phyloP scores from a whole-genome alignment of 208 protist species.

The Trypanosoma caninum region DNA sequence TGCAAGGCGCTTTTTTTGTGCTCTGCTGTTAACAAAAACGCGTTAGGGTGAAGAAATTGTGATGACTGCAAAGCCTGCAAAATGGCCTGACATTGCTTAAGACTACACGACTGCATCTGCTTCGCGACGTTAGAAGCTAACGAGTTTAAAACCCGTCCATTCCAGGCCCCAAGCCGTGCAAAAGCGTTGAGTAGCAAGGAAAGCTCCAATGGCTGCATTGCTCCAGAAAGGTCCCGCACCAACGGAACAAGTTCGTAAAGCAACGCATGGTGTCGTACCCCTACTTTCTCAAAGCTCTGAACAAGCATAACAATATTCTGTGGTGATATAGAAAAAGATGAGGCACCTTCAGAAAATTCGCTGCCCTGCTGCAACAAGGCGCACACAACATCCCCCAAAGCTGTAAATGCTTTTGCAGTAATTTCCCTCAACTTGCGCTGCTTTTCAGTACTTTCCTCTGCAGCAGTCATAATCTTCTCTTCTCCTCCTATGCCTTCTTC shows the following conservation, averaged over 20 bases:
- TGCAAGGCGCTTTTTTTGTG: neutral
- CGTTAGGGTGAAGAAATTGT: conserved; percentile 40
- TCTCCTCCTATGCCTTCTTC: conserved; percentile 5
- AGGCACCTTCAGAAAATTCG: neutral
- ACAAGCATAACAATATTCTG: conserved; percentile 81
- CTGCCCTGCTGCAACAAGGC: conserved; percentile 13
- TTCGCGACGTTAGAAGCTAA: conserved; percentile 34
- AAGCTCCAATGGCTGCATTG: conserved; percentile 65
- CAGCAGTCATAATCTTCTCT: neutral
- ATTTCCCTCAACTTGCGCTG: neutral
- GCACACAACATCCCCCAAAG: conserved; percentile 27
- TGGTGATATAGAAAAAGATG: conserved; percentile 20
- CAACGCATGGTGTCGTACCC: conserved; percentile 31
- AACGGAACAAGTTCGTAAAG: conserved; percentile 60
- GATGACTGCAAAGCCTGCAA: conserved; percentile 62
- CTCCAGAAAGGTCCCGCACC: conserved; percentile 32
- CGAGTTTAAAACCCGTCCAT: conserved; percentile 51
- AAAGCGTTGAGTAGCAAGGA: conserved; percentile 67
- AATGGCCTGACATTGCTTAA: conserved; percentile 64
- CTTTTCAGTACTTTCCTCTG: conserved; percentile 1
- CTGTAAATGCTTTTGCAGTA: conserved; percentile 20
- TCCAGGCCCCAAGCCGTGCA: conserved; percentile 66
- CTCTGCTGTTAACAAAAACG: conserved; percentile 27
- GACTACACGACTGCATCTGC: conserved; percentile 29
- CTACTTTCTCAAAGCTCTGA: conserved; percentile 58